Evolutionary conservation across 176 grass and related monocot genomes (phyloP).

Genomic region (bread wheat (Triticum aestivum)): DNA sequence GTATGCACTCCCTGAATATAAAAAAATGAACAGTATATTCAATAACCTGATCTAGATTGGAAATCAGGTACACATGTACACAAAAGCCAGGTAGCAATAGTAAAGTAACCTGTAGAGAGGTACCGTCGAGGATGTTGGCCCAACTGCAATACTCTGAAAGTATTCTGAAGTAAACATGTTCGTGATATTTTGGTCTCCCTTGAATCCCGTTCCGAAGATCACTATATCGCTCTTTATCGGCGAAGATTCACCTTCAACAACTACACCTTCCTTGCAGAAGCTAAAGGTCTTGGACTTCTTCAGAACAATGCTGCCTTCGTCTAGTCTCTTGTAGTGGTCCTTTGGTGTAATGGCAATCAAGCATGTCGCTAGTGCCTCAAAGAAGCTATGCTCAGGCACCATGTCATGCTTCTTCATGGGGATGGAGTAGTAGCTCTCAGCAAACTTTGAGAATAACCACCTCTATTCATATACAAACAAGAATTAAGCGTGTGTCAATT

Average conservation of each 20-base stretch:
- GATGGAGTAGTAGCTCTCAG: slow-evolving; percentile 57
- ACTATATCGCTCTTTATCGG: slow-evolving; percentile 46
- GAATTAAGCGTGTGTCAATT: background rate
- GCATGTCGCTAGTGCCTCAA: slow-evolving; percentile 34
- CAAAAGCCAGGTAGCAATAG: background rate
- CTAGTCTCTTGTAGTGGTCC: slow-evolving; percentile 55
- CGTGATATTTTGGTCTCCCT: slow-evolving; percentile 59
- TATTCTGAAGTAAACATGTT: slow-evolving; percentile 55
- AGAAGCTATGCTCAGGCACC: slow-evolving; percentile 57
- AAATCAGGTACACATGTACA: background rate
- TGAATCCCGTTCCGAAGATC: slow-evolving; percentile 55
- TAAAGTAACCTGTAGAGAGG: slow-evolving; percentile 48
- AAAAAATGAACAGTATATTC: background rate
- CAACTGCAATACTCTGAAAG: slow-evolving; percentile 36
- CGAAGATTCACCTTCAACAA: slow-evolving; percentile 38
- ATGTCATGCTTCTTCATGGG: slow-evolving; percentile 53
- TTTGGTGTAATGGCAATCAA: slow-evolving; percentile 42
- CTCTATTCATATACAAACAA: slow-evolving; percentile 12
- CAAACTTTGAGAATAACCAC: slow-evolving; percentile 54
- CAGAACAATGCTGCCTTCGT: slow-evolving; percentile 57
- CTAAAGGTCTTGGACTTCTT: slow-evolving; percentile 53
- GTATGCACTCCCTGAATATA: slow-evolving; percentile 51
- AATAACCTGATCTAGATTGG: background rate
- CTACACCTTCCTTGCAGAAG: slow-evolving; percentile 53
- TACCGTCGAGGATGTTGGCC: slow-evolving; percentile 37